Base-by-base conservation (phyloP, 2,329 filamentous ascomycete species). In the Exophiala bonariae region DNA sequence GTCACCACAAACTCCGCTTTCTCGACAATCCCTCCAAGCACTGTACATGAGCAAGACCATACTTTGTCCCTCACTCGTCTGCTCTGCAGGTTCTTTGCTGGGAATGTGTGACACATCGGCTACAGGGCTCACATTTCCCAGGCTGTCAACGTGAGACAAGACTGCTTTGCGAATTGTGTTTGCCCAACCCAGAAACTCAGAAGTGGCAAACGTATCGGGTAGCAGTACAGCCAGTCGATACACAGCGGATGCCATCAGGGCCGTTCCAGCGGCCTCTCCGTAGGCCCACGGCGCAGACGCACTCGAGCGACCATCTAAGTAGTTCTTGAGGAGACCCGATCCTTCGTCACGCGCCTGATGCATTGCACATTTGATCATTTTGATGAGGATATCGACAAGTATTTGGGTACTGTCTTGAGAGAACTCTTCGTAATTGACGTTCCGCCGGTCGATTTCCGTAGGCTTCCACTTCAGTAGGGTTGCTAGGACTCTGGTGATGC, bases 181-280 rank as follows among this genome's bases (percentile, higher is more conserved):
- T 9, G 74, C 73, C 74, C 74, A 77, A 3, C 55, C 48, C 3
- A 67, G 59, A 47, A 74, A 73, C 19, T 39, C 44, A 11, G 41
- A 30, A 1, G 45, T 13, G 1, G 59, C 62, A 50, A 75, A 76
- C 3, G 52, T 52, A 3, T 47, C 50, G 2, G 72, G 66, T n/a
- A 63, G 62, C 14, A 75, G 49, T 2, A 66, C 58, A n/a, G 69
- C 69, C 63, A 77, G 66, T 3, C 75, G 67, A 54, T 76, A 76
- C 10, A 64, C 65, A 1, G 68, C 67, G 14, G 73, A 68, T 17
- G 72, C 62, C 16, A 78, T 54, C 17, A 77, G 54, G 3, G 72
- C 63, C 3, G 74, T 79, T 10, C 75, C 75, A 9, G 73, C 69
- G 4, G 71, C 69, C 57, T 79, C 75, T 2, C 68, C 72, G 56